Evolutionary conservation across 345 rosid genomes (phyloP), one percentile per base, ranked within the genome.

Genomic region (Eutrema japonicum): DNA sequence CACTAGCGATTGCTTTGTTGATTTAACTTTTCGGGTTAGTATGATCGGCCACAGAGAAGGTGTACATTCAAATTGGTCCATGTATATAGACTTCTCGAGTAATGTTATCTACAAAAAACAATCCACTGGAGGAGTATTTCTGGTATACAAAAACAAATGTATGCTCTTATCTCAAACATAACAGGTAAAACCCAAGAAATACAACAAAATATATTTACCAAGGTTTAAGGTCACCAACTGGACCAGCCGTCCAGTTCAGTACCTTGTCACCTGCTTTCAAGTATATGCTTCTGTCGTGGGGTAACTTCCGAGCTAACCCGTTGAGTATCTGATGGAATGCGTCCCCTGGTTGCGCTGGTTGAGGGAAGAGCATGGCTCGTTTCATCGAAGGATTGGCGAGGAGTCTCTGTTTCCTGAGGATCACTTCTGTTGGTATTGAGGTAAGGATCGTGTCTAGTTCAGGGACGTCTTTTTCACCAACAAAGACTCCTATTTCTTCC

Each of bases 371-470:
- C 98, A 94, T 94, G 16, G 97, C 93, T 10, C 81, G 80, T 76
- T 94, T 91, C 97, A 94, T 94, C 2, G 98, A 85, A 69, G 97
- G 98, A 70, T 94, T 94, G 0, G 98, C 97, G 0, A 94, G 89
- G 57, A 94, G 88, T 75, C 98, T 87, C 55, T 94, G 98, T 66
- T 94, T 94, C 70, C 97, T 87, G 32, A 94, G 68, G 10, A 94
- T 87, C 46, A 88, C 95, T 38, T 89, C 85, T 7, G 89, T 81
- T 30, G 91, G 89, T 48, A 91, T 91, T 1, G 96, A 88, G 13
- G 96, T 91, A 0, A 94, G 86, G 77, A 94, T 89, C 2, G 90
- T 86, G 70, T 94, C 97, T 68, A 91, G 75, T 50, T 86, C 75
- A 1, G 93, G 92, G 3, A 94, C 97, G 45, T 91, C 96, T 82